Conservation (phyloP, 2,329 filamentous ascomycete species). For the Hymenoscyphus infarciens region DNA sequence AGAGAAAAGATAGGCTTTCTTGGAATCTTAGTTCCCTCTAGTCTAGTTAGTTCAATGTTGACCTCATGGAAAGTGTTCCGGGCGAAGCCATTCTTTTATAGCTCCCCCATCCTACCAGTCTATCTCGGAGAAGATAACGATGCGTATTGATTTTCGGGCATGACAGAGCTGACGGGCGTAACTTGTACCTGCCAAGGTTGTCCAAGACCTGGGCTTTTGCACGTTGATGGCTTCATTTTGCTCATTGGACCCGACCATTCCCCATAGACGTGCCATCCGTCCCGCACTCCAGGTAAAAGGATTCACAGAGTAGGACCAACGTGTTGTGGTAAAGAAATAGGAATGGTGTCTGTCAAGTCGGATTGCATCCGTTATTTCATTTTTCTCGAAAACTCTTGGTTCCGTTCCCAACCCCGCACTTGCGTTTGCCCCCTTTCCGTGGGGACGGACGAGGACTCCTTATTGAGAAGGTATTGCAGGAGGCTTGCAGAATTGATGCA, state of each 20-base stretch:
- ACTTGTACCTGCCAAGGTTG: neutral
- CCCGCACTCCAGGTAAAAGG: neutral
- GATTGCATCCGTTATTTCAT: neutral
- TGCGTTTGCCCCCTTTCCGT: neutral
- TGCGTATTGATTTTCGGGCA: slow-evolving; percentile 1
- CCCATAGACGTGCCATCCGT: neutral
- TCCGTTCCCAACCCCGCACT: neutral
- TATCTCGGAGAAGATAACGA: neutral
- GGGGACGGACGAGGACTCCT: neutral
- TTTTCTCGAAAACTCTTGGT: neutral
- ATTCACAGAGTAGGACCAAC: neutral
- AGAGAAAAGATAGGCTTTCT: neutral
- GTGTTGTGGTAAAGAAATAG: neutral
- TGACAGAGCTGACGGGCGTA: neutral
- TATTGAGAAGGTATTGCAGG: neutral
- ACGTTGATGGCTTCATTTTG: slow-evolving; percentile 4
- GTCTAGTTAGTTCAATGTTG: neutral
- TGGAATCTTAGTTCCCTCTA: neutral
- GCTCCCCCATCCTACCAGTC: neutral
- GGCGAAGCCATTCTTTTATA: neutral
- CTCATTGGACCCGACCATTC: neutral
- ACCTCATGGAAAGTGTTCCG: neutral
- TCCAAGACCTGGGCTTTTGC: neutral
- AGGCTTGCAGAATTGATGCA: neutral
- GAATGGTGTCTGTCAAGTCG: neutral